Conservation (phyloP, 495 filamentous ascomycete species). For the Chaetomium tenue region DNA sequence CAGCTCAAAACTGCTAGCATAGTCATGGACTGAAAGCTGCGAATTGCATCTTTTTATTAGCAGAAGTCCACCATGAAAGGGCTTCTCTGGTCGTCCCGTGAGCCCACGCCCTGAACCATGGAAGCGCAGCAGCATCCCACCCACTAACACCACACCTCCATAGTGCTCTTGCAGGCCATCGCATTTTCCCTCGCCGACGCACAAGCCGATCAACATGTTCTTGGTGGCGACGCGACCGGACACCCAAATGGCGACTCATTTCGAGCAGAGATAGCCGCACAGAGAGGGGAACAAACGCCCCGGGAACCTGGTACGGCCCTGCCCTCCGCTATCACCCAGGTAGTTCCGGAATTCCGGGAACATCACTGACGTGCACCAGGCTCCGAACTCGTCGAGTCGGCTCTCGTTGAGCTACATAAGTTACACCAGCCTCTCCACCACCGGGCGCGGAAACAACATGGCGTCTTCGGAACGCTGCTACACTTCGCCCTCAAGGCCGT, state of each 20-base stretch:
- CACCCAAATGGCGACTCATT: slow-evolving; percentile 30
- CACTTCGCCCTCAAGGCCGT: slow-evolving; percentile 42
- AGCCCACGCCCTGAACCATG: slow-evolving; percentile 21
- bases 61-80: slow-evolving; percentile 39
- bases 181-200: slow-evolving; percentile 37
- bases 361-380: slow-evolving; percentile 34
- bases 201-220: slow-evolving; percentile 35
- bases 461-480: slow-evolving; percentile 40
- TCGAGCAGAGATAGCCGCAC: slow-evolving; percentile 32
- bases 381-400: slow-evolving; percentile 47
- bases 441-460: slow-evolving; percentile 39
- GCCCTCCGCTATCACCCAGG: too few species aligned
- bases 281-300: slow-evolving; percentile 21
- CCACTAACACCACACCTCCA: slow-evolving; percentile 26
- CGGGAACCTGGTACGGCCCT: slow-evolving; percentile 32
- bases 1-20: neutral
- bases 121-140: slow-evolving; percentile 19
- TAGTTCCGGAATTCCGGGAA: neutral
- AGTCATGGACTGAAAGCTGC: slow-evolving; percentile 30
- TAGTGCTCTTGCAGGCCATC: slow-evolving; percentile 52
- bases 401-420: slow-evolving; percentile 45
- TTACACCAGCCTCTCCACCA: slow-evolving; percentile 39
- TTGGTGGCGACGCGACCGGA: slow-evolving; percentile 29
- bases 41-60: slow-evolving; percentile 14
- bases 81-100: slow-evolving; percentile 46